Evolutionary conservation across 108 stramenopile species (phyloP).

Genomic region (Chaetoceros tenuissimus): DNA sequence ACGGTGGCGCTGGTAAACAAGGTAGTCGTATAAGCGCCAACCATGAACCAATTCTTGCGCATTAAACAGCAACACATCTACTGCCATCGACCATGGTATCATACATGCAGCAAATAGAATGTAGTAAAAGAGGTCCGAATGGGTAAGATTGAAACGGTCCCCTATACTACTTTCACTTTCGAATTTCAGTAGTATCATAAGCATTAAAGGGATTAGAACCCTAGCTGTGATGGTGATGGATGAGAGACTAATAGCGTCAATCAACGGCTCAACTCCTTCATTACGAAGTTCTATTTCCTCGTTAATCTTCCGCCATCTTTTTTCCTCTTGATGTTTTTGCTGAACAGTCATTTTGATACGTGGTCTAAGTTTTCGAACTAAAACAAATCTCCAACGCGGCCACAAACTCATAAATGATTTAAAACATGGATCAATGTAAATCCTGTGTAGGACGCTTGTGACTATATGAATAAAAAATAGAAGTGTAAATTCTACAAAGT

Average conservation of each 20-base stretch:
- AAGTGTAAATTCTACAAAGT: conserved; percentile 66
- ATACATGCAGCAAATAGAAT: conserved; percentile 48
- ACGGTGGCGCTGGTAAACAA: conserved; percentile 31
- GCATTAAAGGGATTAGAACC: conserved; percentile 52
- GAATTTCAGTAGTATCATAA: conserved; percentile 44
- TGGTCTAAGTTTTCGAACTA: conserved; percentile 24
- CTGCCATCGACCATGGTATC: conserved; percentile 53
- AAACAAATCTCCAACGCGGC: conserved; percentile 74
- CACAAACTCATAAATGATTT: conserved; percentile 33
- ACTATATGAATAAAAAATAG: conserved; percentile 54
- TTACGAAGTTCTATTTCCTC: conserved; percentile 70
- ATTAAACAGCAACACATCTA: conserved; percentile 63
- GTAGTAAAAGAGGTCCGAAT: conserved; percentile 69
- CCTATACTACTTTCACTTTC: conserved; percentile 62
- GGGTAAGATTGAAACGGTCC: conserved; percentile 53
- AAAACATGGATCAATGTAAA: conserved; percentile 64
- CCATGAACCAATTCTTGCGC: conserved; percentile 72
- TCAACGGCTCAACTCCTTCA: conserved; percentile 78
- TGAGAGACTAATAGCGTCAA: conserved; percentile 54
- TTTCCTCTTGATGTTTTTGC: conserved; percentile 61
- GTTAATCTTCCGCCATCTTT: conserved; percentile 71
- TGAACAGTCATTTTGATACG: conserved; percentile 35
- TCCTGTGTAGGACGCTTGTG: conserved; percentile 49
- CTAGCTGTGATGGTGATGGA: conserved; percentile 38
- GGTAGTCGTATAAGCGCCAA: conserved; percentile 80